Base-by-base conservation (phyloP, 106 monocot species). In the Triglochin maritima region DNA sequence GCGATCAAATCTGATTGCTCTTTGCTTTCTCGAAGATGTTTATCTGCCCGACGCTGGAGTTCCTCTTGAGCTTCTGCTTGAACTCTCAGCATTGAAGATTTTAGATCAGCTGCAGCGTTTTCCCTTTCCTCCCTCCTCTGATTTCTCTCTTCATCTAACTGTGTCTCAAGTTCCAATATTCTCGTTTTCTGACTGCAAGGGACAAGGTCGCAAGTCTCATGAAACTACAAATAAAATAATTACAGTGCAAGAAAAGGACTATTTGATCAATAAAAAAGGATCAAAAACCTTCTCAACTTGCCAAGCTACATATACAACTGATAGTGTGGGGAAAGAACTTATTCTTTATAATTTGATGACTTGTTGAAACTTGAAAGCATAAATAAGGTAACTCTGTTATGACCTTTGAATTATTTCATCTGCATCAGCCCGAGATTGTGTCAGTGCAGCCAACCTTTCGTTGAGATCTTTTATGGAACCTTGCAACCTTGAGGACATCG, bases 361-460 rank as follows among this genome's bases (percentile, higher is more conserved):
- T 1, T 1, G 1, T 29, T 1, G 29, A 29, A 29, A 29, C 29
- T 29, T 0, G 29, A 29, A 29, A 29, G 29, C 29, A 29, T 29
- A 29, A 29, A 29, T 29, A 29, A 29, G 29, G 29, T 29, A 29
- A 29, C 29, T 29, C 45, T 2, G 17, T 9, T 12, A 72, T 72
- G 78, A 98, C 96, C 88, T 91, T 41, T 74, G 58, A 72, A 98
- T 91, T 78, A 98, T 86, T 67, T 88, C 96, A 79, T 83, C 90
- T 65, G 96, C 77, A 78, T 98, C 96, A 66, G 69, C 61, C 54
- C 90, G 80, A 69, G 88, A 98, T 76, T 98, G 96, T 79, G 76
- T 82, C 42, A 77, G 92, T 66, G 83, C 81, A 66, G 58, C 46
- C 62, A 86, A 84, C 71, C 88, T 91, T 77, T 98, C 96, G 65